Conservation (phyloP, 306 rosid species). For the Quercus berberidifolia region DNA sequence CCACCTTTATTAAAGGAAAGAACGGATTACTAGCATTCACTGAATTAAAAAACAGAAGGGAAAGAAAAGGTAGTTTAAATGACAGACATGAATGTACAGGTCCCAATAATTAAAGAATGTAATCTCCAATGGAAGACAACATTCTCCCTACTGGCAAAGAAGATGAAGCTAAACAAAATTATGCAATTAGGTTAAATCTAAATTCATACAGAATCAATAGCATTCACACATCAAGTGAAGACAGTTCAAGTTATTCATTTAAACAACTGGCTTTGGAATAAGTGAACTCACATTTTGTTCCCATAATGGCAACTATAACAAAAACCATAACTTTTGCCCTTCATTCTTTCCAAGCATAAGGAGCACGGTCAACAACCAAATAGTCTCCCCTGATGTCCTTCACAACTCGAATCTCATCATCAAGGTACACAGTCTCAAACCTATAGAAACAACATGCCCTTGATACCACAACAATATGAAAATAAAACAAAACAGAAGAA, state of each 20-base stretch:
- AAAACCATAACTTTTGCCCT: neutral
- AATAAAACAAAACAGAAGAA: neutral
- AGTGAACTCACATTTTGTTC: conserved; percentile 9
- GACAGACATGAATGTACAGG: neutral
- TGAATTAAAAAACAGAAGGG: neutral
- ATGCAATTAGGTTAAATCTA: neutral
- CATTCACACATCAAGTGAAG: neutral
- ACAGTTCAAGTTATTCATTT: neutral
- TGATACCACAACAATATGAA: conserved; percentile 5
- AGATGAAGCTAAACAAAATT: neutral
- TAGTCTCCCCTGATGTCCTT: conserved; percentile 89
- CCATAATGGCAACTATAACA: neutral
- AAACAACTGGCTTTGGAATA: neutral
- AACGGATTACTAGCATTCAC: neutral
- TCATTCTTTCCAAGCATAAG: conserved; percentile 77
- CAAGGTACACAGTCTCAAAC: conserved; percentile 78
- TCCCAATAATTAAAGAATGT: neutral
- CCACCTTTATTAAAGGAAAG: neutral
- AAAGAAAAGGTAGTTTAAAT: neutral
- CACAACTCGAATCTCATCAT: conserved; percentile 65
- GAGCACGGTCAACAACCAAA: conserved; percentile 76
- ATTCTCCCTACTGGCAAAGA: neutral
- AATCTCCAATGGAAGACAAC: neutral
- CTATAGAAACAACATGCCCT: conserved; percentile 33
- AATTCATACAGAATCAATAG: neutral